Evolutionary conservation across 1,284 basidiomycete genomes (phyloP).

Genomic region (Schizopora paradoxa): DNA sequence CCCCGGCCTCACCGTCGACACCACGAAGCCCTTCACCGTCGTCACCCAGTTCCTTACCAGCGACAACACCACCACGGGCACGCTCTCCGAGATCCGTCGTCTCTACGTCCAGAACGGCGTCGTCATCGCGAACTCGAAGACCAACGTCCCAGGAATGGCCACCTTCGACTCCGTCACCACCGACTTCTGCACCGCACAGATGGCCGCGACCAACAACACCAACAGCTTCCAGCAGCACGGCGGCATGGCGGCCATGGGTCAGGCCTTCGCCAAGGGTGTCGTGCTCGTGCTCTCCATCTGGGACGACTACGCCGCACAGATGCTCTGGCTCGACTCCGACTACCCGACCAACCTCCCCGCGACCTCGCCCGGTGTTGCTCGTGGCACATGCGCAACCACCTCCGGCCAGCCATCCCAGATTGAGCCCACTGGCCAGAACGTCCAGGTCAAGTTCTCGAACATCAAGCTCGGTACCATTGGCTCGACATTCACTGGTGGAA

Average conservation of each 20-base stretch:
- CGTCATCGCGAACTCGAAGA: conserved; percentile 46
- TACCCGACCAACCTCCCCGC: conserved; percentile 30
- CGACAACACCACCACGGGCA: conserved; percentile 40
- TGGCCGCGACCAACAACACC: conserved; percentile 34
- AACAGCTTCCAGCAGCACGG: conserved; percentile 32
- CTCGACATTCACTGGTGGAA: conserved; percentile 20
- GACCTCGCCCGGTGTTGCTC: conserved; percentile 31
- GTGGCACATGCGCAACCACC: conserved; percentile 33
- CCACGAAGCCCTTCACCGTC: conserved; percentile 39
- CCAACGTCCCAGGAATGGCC: conserved; percentile 37
- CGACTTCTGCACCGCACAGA: conserved; percentile 35
- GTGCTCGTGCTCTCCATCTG: conserved; percentile 26
- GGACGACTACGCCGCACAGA: conserved; percentile 35
- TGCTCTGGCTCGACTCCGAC: conserved; percentile 38
- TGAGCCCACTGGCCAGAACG: conserved; percentile 21
- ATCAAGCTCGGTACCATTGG: conserved; percentile 26
- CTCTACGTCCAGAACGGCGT: conserved; percentile 48
- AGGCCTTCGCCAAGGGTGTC: conserved; percentile 23
- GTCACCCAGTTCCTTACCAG: conserved; percentile 46
- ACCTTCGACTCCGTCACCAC: conserved; percentile 34
- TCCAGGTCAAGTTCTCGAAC: conserved; percentile 25
- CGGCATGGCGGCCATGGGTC: conserved; percentile 25
- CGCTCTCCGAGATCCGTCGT: conserved; percentile 45
- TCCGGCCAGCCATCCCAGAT: conserved; percentile 31
- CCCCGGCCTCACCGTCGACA: conserved; percentile 40